These are phyloP conservation scores for Coleophoma cylindrospora DNA, from an alignment of 2,329 filamentous ascomycete genomes.

Conservation along the genomic window DNA sequence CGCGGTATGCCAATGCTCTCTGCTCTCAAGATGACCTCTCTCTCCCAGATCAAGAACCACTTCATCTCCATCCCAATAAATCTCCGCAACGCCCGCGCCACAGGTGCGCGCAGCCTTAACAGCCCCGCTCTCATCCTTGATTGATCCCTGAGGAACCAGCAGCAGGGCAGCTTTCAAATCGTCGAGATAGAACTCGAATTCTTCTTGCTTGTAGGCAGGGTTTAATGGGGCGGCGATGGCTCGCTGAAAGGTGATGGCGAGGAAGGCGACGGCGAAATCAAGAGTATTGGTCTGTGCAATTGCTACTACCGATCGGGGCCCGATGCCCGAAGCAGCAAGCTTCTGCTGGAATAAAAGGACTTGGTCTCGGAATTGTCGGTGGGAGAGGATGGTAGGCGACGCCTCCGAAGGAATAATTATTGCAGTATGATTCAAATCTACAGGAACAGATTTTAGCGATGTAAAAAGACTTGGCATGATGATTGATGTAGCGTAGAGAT, in stretches of 20 bases:
- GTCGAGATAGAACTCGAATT: constrained; percentile 90
- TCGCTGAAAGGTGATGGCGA: constrained; percentile 78
- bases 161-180: constrained; percentile 76
- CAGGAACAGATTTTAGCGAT: constrained; percentile 52
- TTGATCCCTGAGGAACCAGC: constrained; percentile 71
- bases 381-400: constrained; percentile 60
- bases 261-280: constrained; percentile 82
- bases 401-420: constrained; percentile 69
- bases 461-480: background rate
- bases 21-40: constrained; percentile 56
- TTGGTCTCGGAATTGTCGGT: constrained; percentile 60
- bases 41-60: constrained; percentile 77
- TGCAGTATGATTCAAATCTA: constrained; percentile 47
- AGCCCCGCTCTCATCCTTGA: constrained; percentile 60
- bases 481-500: background rate
- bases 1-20: constrained; percentile 40
- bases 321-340: constrained; percentile 70
- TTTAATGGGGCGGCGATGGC: constrained; percentile 81
- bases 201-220: constrained; percentile 80
- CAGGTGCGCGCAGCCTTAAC: constrained; percentile 75
- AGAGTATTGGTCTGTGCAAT: constrained; percentile 81
- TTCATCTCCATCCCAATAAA: constrained; percentile 70
- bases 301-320: constrained; percentile 66
- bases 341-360: constrained; percentile 70
- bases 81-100: constrained; percentile 77